These are phyloP conservation scores for Medicago arabica DNA, from an alignment of 306 rosid genomes.

Conservation along the genomic window DNA sequence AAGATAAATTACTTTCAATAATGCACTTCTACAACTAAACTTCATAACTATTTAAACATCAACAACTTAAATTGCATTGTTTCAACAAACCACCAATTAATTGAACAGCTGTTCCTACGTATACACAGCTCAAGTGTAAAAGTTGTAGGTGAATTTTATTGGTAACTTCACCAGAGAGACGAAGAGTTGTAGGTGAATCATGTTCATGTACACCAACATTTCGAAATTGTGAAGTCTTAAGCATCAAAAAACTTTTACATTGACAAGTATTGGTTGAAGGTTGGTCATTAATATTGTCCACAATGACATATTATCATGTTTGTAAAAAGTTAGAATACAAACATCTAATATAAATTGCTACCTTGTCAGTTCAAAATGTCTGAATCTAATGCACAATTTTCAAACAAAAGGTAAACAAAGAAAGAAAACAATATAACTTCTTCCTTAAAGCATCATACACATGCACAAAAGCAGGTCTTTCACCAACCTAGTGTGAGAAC, in stretches of 20 bases:
- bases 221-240: neutral
- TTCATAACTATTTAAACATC: neutral
- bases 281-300: constrained; percentile 3
- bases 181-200: neutral
- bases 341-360: constrained; percentile 36
- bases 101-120: too few species aligned
- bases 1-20: neutral
- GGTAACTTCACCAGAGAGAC: neutral
- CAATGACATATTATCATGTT: constrained; percentile 8
- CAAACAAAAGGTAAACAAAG: constrained; percentile 28
- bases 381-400: constrained; percentile 50
- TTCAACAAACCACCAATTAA: too few species aligned
- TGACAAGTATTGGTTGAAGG: neutral
- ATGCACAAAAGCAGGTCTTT: constrained; percentile 41
- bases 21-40: neutral
- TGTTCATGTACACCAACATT: neutral
- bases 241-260: constrained; percentile 1
- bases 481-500: constrained; percentile 45
- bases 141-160: too few species aligned
- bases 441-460: constrained; percentile 44
- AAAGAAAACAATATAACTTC: constrained; percentile 18
- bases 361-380: constrained; percentile 42
- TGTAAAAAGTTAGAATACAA: constrained; percentile 39
- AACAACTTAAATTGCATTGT: too few species aligned
- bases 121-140: too few species aligned